phyloP scores from a whole-genome alignment of 1,284 basidiomycete species.

The Ceratobasidium theobromae region DNA sequence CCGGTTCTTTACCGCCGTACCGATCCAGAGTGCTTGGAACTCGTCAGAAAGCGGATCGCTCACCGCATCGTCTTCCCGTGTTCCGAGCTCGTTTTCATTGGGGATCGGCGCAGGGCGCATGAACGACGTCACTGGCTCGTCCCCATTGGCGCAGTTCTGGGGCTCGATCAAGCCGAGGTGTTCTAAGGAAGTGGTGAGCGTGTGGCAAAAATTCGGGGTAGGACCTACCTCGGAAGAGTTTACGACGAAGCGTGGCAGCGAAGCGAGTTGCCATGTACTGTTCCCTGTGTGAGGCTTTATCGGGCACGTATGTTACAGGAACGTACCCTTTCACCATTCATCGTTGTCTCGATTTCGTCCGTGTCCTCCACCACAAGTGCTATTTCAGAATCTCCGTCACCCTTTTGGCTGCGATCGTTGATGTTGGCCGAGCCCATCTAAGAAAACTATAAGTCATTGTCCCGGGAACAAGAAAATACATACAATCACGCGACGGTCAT shows the following conservation, averaged over 20 bases:
- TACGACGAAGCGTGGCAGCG: constrained; percentile 73
- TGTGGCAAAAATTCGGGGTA: neutral
- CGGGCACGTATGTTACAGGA: neutral
- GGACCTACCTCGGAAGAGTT: constrained; percentile 66
- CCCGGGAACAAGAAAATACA: constrained; percentile 41
- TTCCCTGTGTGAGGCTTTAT: neutral
- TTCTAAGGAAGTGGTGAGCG: constrained; percentile 51
- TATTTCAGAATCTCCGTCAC: constrained; percentile 92
- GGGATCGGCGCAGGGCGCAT: constrained; percentile 78
- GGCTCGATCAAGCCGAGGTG: constrained; percentile 82
- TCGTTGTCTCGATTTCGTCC: constrained; percentile 71
- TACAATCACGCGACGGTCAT: constrained; percentile 84
- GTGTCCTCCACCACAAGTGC: constrained; percentile 86
- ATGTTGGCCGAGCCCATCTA: constrained; percentile 90
- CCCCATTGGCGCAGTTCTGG: constrained; percentile 49
- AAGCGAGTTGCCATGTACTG: constrained; percentile 67
- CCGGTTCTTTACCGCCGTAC: constrained; percentile 76
- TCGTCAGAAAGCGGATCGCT: constrained; percentile 74
- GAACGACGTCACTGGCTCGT: constrained; percentile 55
- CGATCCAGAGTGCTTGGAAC: constrained; percentile 64
- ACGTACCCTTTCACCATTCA: constrained; percentile 69
- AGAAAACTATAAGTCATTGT: neutral
- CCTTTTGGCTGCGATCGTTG: constrained; percentile 73
- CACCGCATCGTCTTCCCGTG: constrained; percentile 64
- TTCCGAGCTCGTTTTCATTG: constrained; percentile 64